Conservation (phyloP, 208 protist species). For the Trypanosoma cruzi region DNA sequence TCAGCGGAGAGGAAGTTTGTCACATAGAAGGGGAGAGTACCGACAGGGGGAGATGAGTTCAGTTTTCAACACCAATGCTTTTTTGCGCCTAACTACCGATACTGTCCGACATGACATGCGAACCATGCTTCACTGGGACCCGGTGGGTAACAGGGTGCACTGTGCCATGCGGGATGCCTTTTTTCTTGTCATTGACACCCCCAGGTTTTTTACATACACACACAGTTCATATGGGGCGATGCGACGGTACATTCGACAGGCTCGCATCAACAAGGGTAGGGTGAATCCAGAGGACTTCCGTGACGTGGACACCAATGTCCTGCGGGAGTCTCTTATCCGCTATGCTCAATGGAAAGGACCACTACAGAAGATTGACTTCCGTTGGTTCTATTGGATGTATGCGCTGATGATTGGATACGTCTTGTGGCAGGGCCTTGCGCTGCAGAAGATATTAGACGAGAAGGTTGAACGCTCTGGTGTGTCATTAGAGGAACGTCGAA, state of each 20-base stretch:
- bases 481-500: conserved; percentile 60
- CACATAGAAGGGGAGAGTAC: conserved; percentile 9
- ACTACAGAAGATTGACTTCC: conserved; percentile 84
- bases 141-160: conserved; percentile 61
- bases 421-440: conserved; percentile 60
- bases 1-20: too few species aligned
- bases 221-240: conserved; percentile 80
- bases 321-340: conserved; percentile 72
- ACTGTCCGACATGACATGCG: conserved; percentile 51
- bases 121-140: conserved; percentile 55
- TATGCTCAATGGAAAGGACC: conserved; percentile 75
- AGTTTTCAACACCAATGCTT: not conserved
- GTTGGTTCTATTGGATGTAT: conserved; percentile 88
- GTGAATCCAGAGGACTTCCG: conserved; percentile 83
- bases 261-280: conserved; percentile 78
- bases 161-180: conserved; percentile 67
- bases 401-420: conserved; percentile 79
- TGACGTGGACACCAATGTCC: conserved; percentile 82
- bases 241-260: conserved; percentile 76
- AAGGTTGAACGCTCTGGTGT: conserved; percentile 60
- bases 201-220: conserved; percentile 75
- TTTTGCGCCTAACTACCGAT: conserved; percentile 35
- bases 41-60: conserved; percentile 22
- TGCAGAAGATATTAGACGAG: conserved; percentile 61
- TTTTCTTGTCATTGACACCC: conserved; percentile 68